Evolutionary conservation across 371 early-diverging fungal species (phyloP), one percentile per base, ranked within the genome.

Genomic region (Dentiscutata heterogama): DNA sequence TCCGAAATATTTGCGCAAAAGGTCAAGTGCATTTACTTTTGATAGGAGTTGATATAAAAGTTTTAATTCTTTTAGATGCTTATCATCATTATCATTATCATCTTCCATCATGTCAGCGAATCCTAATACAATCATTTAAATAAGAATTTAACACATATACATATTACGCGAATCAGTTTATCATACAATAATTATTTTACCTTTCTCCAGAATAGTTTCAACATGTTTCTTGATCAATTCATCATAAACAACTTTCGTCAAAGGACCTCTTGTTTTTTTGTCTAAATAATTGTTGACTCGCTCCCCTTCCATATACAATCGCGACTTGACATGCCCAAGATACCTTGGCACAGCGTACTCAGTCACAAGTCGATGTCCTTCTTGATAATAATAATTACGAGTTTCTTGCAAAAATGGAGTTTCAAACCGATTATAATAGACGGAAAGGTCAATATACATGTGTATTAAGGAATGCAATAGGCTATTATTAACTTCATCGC

Each of bases 361-460:
- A 25, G 85, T 83, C 1, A 94, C 85, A 29, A 89, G 84, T 58
- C 84, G 83, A n/a, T 88, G 83, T 20, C 93, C 91, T 83, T 96
- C 95, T 25, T 82, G 86, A 27, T 84, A 83, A 82, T 96, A 97
- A 83, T 92, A 97, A 10, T 83, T 82, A 39, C 88, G 88, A 0
- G 96, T 94, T 14, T 84, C 86, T 6, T 89, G 86, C 53, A 96
- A 80, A 77, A 96, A 93, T 1, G 86, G 82, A 14, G 87, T 80
- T 85, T 96, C 94, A 84, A 98, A 95, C 35, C 87, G 88, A 18
- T 86, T 85, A 16, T 84, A 76, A 84, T 97, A 97, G 35, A 95
- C 85, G 0, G 88, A 85, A 22, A 97, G 90, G 56, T 96, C 96
- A n/a, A 91, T 74, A 81, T 94, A 84, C 96, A 97, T 96, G 14